These are phyloP conservation scores for Chalciporus chontae DNA, from an alignment of 768 basidiomycete species.

Conservation along the genomic window DNA sequence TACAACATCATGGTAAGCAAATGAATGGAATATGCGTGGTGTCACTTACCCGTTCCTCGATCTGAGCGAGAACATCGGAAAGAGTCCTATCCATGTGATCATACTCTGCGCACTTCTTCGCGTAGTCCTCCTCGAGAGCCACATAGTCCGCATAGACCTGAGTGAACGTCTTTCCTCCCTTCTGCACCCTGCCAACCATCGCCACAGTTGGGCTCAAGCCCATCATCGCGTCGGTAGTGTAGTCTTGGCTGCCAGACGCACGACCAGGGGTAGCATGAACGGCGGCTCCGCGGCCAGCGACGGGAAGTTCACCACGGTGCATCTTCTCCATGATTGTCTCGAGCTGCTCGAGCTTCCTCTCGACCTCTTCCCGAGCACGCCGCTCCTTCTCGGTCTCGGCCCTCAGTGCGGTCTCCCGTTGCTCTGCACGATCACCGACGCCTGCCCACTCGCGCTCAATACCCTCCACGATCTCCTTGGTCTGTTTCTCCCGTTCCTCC, in stretches of 20 bases:
- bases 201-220: slow-evolving; percentile 85
- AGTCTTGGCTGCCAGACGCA: slow-evolving; percentile 36
- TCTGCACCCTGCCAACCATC: slow-evolving; percentile 78
- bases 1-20: slow-evolving; percentile 28
- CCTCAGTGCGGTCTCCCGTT: slow-evolving; percentile 60
- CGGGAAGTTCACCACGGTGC: slow-evolving; percentile 67
- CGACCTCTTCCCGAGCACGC: slow-evolving; percentile 62
- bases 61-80: slow-evolving; percentile 77
- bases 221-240: slow-evolving; percentile 53
- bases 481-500: slow-evolving; percentile 84
- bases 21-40: too few species aligned
- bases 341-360: slow-evolving; percentile 68
- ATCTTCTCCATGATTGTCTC: slow-evolving; percentile 70
- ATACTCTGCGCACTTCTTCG: slow-evolving; percentile 76
- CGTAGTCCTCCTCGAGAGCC: slow-evolving; percentile 76
- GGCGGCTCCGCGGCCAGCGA: slow-evolving; percentile 43
- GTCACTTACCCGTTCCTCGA: slow-evolving; percentile 73
- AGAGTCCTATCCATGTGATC: slow-evolving; percentile 82
- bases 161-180: slow-evolving; percentile 85
- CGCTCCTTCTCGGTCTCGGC: slow-evolving; percentile 74
- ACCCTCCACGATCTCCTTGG: slow-evolving; percentile 75
- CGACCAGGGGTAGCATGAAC: slow-evolving; percentile 42
- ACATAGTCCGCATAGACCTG: slow-evolving; percentile 93
- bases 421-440: slow-evolving; percentile 65
- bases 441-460: slow-evolving; percentile 83